Conservation (phyloP, 495 filamentous ascomycete species). For the Penicillium diatomitis region DNA sequence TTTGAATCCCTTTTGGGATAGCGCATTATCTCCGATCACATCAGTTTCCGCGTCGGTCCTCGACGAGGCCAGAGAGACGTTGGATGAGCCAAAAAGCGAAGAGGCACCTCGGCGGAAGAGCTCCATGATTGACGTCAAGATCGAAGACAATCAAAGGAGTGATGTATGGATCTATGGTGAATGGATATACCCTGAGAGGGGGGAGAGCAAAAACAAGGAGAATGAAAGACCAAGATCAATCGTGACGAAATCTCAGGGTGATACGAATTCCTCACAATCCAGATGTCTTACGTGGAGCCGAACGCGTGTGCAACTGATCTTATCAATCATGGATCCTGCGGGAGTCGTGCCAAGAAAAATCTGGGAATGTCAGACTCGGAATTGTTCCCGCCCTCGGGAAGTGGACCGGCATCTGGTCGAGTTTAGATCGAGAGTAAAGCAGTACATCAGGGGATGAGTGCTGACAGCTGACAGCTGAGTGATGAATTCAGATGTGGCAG, state of each 20-base stretch:
- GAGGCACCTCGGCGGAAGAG: conserved; percentile 28
- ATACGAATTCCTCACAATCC: no score
- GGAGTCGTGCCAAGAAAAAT: conserved; percentile 15
- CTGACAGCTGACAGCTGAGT: no score
- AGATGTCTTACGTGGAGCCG: neutral
- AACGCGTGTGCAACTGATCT: conserved; percentile 10
- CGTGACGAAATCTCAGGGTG: no score
- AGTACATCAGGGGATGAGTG: no score
- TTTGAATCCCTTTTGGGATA: conserved; percentile 28
- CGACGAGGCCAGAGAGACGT: conserved; percentile 19
- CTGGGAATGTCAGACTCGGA: neutral
- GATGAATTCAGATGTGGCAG: no score
- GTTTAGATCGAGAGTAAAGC: no score
- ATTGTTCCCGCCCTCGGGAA: conserved; percentile 16
- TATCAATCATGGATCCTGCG: conserved; percentile 29
- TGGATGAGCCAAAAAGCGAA: conserved; percentile 27
- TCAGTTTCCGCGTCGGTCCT: conserved; percentile 18
- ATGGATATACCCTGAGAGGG: no score
- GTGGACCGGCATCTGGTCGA: neutral
- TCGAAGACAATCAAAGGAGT: no score
- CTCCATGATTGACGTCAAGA: conserved; percentile 15
- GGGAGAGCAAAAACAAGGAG: no score
- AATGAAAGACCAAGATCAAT: no score
- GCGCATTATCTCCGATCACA: conserved; percentile 13
- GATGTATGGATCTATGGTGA: neutral